phyloP scores from a whole-genome alignment of 108 stramenopile species.

The Poteriospumella lacustris region DNA sequence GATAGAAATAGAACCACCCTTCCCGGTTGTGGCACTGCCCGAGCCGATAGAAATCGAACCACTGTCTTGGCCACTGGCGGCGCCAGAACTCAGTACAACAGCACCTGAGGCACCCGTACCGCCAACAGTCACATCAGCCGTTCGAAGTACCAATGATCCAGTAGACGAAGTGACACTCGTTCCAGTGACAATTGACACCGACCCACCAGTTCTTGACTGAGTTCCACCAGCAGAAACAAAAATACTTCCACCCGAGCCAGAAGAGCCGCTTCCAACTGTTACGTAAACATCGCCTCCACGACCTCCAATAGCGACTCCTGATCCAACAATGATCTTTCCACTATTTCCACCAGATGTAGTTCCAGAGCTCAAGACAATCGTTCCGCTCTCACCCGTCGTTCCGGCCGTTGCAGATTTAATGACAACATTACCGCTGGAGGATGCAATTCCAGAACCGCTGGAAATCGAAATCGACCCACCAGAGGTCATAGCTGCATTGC shows the following conservation, averaged over 20 bases:
- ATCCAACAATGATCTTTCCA: not conserved
- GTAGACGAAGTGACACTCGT: not conserved
- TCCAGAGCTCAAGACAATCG: not conserved
- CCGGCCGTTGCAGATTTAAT: not conserved
- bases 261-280: too few relatives aligned
- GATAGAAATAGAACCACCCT: not conserved
- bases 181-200: not conserved
- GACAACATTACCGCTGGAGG: not conserved
- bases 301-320: not conserved
- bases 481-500: not conserved
- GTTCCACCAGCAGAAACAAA: too few relatives aligned
- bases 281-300: not conserved
- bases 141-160: not conserved
- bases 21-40: not conserved
- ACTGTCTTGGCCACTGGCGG: conserved; percentile 6
- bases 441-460: not conserved
- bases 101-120: not conserved
- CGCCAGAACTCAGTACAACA: conserved; percentile 20
- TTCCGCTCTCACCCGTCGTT: not conserved
- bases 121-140: conserved; percentile 5
- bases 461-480: conserved; percentile 28
- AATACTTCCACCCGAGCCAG: too few relatives aligned
- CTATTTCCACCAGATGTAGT: not conserved
- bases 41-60: conserved; percentile 2
- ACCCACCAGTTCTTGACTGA: not conserved